Evolutionary conservation across 371 early-diverging fungal genomes (phyloP).

Genomic region (Zychaea mexicana): DNA sequence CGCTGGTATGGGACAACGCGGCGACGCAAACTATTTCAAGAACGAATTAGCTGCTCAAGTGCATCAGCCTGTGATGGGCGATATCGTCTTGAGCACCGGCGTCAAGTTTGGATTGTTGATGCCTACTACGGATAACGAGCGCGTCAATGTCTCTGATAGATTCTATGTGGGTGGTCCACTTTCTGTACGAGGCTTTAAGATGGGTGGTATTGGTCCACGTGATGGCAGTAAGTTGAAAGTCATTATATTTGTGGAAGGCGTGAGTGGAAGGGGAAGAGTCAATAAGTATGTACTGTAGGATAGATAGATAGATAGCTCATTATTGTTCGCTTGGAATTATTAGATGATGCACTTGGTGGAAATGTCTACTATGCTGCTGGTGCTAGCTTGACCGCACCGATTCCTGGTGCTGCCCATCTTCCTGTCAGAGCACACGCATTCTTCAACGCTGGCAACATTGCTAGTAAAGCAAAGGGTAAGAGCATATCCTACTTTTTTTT

Average conservation of each 20-base stretch:
- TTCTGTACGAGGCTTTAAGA: conserved; percentile 86
- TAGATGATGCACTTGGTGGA: conserved; percentile 90
- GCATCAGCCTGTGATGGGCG: conserved; percentile 26
- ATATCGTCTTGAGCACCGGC: conserved; percentile 39
- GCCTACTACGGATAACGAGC: conserved; percentile 43
- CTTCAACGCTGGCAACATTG: conserved; percentile 83
- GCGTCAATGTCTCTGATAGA: conserved; percentile 73
- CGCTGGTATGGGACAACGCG: conserved; percentile 69
- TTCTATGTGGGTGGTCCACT: conserved; percentile 89
- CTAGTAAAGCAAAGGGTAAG: conserved; percentile 50
- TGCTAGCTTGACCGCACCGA: conserved; percentile 74
- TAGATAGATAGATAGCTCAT: too few relatives aligned
- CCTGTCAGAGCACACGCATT: conserved; percentile 85
- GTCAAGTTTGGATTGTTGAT: conserved; percentile 62
- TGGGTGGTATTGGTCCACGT: conserved; percentile 85
- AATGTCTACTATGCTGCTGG: conserved; percentile 82
- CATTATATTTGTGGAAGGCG: not conserved
- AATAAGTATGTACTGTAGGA: too few relatives aligned
- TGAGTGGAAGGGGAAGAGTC: too few relatives aligned
- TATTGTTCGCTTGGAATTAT: too few relatives aligned
- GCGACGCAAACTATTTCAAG: conserved; percentile 78
- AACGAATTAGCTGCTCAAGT: conserved; percentile 64
- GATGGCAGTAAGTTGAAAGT: conserved; percentile 70
- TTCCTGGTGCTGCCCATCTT: conserved; percentile 67
- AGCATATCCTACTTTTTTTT: not conserved